Evolutionary conservation across 2,329 filamentous ascomycete genomes (phyloP).

Genomic region (Pseudocercospora ulei): DNA sequence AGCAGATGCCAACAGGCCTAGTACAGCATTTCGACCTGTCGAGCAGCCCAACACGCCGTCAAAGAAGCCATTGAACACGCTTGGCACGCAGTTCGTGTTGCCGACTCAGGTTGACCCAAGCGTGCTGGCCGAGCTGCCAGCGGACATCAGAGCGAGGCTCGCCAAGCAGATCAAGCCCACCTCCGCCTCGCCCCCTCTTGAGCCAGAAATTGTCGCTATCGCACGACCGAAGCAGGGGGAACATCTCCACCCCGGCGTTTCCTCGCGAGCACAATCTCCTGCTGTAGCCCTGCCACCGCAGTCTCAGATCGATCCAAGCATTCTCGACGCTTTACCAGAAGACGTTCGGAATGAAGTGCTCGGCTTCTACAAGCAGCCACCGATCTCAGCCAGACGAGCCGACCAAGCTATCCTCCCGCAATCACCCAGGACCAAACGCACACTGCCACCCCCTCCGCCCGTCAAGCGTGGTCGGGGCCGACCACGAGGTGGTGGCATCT

Average conservation of each 20-base stretch:
- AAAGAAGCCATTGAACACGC: conserved; percentile 63
- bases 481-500: conserved; percentile 31
- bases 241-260: conserved; percentile 22
- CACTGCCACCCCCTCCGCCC: conserved; percentile 47
- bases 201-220: background rate
- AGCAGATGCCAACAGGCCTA: conserved; percentile 28
- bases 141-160: conserved; percentile 69
- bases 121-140: conserved; percentile 74
- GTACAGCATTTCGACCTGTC: conserved; percentile 33
- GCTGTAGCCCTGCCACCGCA: conserved; percentile 46
- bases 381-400: conserved; percentile 29
- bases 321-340: conserved; percentile 70
- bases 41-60: conserved; percentile 38
- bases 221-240: conserved; percentile 7
- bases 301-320: conserved; percentile 74
- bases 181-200: background rate
- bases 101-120: conserved; percentile 70
- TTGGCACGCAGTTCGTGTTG: conserved; percentile 85
- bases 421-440: conserved; percentile 50
- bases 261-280: conserved; percentile 25
- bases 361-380: conserved; percentile 51
- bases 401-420: conserved; percentile 35
- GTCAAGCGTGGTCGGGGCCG: conserved; percentile 56
- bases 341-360: conserved; percentile 79
- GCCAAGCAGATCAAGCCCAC: conserved; percentile 44